Conservation (phyloP, 768 basidiomycete species). For the Gautieria morchelliformis region DNA sequence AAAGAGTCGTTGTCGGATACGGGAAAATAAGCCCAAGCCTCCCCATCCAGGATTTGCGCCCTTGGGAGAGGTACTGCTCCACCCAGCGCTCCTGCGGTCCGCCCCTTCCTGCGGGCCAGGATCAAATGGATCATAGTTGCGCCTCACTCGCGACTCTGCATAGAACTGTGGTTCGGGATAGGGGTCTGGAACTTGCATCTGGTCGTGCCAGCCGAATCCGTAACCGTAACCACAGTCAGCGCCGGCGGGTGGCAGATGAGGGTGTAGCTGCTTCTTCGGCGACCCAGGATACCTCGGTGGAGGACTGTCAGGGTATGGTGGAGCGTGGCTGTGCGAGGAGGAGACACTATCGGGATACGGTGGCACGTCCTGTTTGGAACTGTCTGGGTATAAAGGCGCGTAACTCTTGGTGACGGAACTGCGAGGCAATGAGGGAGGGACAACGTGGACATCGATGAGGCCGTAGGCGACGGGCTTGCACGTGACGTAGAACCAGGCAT, state of each 20-base stretch:
- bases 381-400: background rate
- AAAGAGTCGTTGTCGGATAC: slow-evolving; percentile 1
- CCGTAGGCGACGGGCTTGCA: background rate
- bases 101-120: too few species aligned
- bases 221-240: slow-evolving; percentile 3
- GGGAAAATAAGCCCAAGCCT: background rate
- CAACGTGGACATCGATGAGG: slow-evolving; percentile 2
- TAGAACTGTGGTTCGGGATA: background rate
- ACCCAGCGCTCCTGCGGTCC: too few species aligned
- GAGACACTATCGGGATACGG: background rate
- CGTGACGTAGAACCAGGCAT: background rate
- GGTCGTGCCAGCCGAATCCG: slow-evolving; percentile 7
- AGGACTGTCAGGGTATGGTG: slow-evolving; percentile 1
- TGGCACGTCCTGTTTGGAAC: background rate
- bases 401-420: background rate
- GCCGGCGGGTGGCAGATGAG: background rate
- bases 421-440: background rate
- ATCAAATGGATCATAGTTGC: too few species aligned
- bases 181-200: background rate
- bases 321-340: background rate
- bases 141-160: too few species aligned
- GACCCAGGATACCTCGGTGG: slow-evolving; percentile 5
- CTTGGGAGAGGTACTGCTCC: background rate
- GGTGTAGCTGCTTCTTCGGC: background rate
- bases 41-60: background rate